These are phyloP conservation scores for Neonothopanus nambi DNA, from an alignment of 1,284 basidiomycete species.

Conservation along the genomic window DNA sequence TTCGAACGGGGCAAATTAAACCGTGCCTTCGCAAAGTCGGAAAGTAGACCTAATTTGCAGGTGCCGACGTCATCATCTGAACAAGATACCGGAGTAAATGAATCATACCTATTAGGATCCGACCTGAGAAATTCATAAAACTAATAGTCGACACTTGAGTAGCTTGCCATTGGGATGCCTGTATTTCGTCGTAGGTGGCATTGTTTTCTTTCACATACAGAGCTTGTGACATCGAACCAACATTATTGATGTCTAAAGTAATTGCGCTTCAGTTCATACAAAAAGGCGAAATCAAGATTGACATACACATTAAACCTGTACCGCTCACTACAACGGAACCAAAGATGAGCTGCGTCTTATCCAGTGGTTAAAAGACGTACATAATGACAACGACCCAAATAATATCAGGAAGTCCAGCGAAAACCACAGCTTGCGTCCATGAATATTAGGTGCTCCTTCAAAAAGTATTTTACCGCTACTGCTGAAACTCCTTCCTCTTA, in stretches of 20 bases:
- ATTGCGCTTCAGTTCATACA: not conserved
- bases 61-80: not conserved
- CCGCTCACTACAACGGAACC: slow-evolving; percentile 64
- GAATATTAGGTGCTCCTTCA: slow-evolving; percentile 33
- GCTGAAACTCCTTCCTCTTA: slow-evolving; percentile 8
- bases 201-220: slow-evolving; percentile 69
- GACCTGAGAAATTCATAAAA: slow-evolving; percentile 81
- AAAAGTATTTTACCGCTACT: slow-evolving; percentile 8
- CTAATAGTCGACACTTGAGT: slow-evolving; percentile 86
- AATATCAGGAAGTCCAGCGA: slow-evolving; percentile 75
- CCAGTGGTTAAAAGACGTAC: slow-evolving; percentile 42
- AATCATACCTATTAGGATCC: slow-evolving; percentile 68
- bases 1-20: slow-evolving; percentile 67
- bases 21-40: slow-evolving; percentile 69
- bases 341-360: slow-evolving; percentile 5
- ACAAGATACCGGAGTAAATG: not conserved
- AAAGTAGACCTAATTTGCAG: slow-evolving; percentile 48
- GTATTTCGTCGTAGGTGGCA: slow-evolving; percentile 59
- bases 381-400: slow-evolving; percentile 66
- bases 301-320: slow-evolving; percentile 84
- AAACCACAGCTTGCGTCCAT: slow-evolving; percentile 34
- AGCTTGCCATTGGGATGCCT: slow-evolving; percentile 78
- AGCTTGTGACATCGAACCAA: slow-evolving; percentile 88
- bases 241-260: slow-evolving; percentile 85
- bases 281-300: not conserved